Evolutionary conservation across 169 alveolate genomes (phyloP).

Genomic region (Cryptosporidium sp.): DNA sequence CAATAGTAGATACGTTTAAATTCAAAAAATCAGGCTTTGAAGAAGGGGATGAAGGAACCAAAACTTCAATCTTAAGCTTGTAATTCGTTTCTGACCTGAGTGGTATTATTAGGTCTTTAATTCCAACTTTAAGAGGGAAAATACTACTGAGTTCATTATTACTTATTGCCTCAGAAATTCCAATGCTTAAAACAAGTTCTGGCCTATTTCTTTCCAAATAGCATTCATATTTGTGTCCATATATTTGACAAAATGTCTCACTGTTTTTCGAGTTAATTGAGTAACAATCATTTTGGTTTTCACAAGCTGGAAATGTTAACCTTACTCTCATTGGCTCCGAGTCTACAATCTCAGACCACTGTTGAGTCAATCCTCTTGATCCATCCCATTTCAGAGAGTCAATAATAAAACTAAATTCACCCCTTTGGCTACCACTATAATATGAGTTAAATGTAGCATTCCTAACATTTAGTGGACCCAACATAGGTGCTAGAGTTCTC

Average conservation of each 20-base stretch:
- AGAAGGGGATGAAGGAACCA: conserved; percentile 31
- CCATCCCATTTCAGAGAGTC: background rate
- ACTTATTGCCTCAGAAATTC: conserved; percentile 12
- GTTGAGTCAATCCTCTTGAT: background rate
- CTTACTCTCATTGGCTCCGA: conserved; percentile 50
- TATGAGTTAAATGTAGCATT: conserved; percentile 23
- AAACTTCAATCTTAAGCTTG: conserved; percentile 29
- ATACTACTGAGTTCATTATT: conserved; percentile 3
- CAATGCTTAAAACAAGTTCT: conserved; percentile 22
- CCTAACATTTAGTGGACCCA: conserved; percentile 16
- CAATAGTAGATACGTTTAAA: conserved; percentile 23
- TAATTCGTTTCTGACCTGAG: background rate
- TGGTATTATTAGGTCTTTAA: conserved; percentile 21
- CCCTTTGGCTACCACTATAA: conserved; percentile 42
- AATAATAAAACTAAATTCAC: background rate
- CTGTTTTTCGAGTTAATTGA: conserved; percentile 18
- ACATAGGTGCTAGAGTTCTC: conserved; percentile 20
- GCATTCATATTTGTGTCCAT: conserved; percentile 26
- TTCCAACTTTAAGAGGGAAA: conserved; percentile 40
- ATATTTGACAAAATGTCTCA: conserved; percentile 31
- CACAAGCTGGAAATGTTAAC: conserved; percentile 59
- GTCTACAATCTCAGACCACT: background rate
- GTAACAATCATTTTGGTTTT: conserved; percentile 19
- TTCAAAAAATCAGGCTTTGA: conserved; percentile 43
- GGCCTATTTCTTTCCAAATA: conserved; percentile 35